Conservation (phyloP, 495 filamentous ascomycete genomes). For the Tuber aestivum region DNA sequence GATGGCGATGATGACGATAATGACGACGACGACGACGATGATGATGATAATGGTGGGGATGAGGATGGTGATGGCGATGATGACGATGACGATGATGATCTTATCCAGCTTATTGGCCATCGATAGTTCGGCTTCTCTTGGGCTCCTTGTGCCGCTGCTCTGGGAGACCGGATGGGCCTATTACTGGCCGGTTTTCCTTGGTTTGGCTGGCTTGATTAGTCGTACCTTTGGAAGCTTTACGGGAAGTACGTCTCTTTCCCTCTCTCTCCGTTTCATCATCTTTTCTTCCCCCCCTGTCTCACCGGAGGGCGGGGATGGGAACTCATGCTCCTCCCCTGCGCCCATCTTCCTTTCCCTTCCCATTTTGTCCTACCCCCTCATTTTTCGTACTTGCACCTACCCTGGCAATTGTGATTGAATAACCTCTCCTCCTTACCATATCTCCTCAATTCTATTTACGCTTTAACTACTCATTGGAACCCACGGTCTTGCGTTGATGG, state of each 20-base stretch:
- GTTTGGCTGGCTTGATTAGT: neutral
- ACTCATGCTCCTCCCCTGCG: neutral
- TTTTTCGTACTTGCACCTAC: neutral
- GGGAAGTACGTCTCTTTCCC: neutral
- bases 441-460: neutral
- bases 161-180: neutral
- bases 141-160: neutral
- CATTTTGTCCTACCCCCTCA: neutral
- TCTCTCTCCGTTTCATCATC: neutral
- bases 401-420: neutral
- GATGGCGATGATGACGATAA: constrained; percentile 54
- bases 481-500: neutral
- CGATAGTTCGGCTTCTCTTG: constrained; percentile 44
- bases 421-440: neutral
- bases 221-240: neutral
- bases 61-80: constrained; percentile 41
- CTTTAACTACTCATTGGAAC: neutral
- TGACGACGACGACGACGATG: constrained; percentile 51
- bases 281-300: neutral
- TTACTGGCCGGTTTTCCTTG: neutral
- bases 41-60: constrained; percentile 52
- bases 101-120: constrained; percentile 68
- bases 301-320: neutral
- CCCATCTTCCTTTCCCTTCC: neutral
- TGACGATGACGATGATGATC: constrained; percentile 52